Conservation (phyloP, 2,329 filamentous ascomycete genomes). For the Calonectria fujianensis region DNA sequence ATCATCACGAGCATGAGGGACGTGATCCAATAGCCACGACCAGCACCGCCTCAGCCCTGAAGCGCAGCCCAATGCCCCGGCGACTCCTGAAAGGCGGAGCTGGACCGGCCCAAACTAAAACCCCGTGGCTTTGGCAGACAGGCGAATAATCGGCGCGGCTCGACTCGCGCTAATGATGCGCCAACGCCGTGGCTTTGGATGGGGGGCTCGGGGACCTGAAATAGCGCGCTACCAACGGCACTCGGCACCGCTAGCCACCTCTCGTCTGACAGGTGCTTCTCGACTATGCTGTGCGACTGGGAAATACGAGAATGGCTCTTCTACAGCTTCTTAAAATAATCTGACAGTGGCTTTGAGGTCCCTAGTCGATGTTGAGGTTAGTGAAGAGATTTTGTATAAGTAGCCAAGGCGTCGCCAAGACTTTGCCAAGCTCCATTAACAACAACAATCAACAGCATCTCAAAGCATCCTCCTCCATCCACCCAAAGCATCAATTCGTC, state of each 20-base stretch:
- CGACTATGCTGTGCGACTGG: neutral
- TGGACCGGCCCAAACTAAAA: neutral
- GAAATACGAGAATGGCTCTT: conserved; percentile 26
- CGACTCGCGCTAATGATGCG: conserved; percentile 19
- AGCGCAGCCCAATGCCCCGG: neutral
- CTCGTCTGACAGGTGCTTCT: neutral
- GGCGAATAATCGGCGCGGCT: conserved; percentile 25
- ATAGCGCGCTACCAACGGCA: conserved; percentile 20
- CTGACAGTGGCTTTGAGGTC: conserved; percentile 22
- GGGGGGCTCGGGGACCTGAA: conserved; percentile 10
- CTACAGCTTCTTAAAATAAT: neutral
- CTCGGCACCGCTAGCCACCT: conserved; percentile 35
- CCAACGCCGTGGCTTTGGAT: conserved; percentile 12
- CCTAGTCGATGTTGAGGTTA: neutral
- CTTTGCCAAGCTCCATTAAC: neutral
- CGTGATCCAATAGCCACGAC: neutral
- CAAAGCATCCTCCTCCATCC: neutral
- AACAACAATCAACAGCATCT: neutral
- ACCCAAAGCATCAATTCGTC: neutral
- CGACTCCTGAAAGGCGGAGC: neutral
- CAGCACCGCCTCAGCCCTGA: neutral
- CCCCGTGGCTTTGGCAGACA: neutral
- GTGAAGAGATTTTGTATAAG: conserved; percentile 26
- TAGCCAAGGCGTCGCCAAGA: neutral
- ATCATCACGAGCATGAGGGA: neutral